A percentile compares a stretch with the other conserved stretches of the same genome.
These are phyloP conservation scores for Urtica urens DNA, from an alignment of 306 rosid species.

Conservation along the genomic window DNA sequence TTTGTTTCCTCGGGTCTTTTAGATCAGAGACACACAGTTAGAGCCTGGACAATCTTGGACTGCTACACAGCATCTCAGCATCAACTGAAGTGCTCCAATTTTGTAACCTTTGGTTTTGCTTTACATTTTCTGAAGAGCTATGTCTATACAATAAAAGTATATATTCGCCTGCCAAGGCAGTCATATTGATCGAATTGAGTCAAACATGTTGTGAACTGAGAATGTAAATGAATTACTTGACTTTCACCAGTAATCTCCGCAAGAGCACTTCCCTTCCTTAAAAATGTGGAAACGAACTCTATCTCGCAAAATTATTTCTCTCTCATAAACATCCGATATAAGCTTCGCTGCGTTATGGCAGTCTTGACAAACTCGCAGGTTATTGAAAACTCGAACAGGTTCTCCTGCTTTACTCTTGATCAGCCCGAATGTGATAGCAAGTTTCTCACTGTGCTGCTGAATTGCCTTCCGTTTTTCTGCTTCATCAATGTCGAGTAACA, in stretches of 20 bases:
- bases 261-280: constrained; percentile 15
- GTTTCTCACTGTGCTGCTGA: constrained; percentile 15
- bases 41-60: constrained; percentile 83
- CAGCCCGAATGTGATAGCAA: constrained; percentile 11
- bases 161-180: background rate
- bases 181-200: background rate
- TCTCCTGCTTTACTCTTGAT: constrained; percentile 8
- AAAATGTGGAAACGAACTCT: constrained; percentile 15
- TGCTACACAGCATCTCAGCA: constrained; percentile 64
- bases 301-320: constrained; percentile 12
- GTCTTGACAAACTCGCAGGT: constrained; percentile 12
- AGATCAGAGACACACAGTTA: constrained; percentile 62
- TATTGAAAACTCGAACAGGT: constrained; percentile 9
- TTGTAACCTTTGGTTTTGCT: constrained; percentile 8
- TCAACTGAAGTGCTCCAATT: constrained; percentile 33
- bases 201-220: too few species aligned
- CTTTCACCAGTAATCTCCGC: constrained; percentile 18
- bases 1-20: constrained; percentile 22
- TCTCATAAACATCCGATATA: constrained; percentile 4
- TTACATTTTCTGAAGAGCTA: constrained; percentile 14
- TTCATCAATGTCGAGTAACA: constrained; percentile 13
- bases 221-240: too few species aligned
- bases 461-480: constrained; percentile 12
- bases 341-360: constrained; percentile 12
- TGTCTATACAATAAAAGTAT: constrained; percentile 3